Percentiles rank a stretch among this genome's conserved stretches.
These are phyloP conservation scores for Zymoseptoria crescenta DNA, from an alignment of 2,329 filamentous ascomycete species.

Conservation along the genomic window DNA sequence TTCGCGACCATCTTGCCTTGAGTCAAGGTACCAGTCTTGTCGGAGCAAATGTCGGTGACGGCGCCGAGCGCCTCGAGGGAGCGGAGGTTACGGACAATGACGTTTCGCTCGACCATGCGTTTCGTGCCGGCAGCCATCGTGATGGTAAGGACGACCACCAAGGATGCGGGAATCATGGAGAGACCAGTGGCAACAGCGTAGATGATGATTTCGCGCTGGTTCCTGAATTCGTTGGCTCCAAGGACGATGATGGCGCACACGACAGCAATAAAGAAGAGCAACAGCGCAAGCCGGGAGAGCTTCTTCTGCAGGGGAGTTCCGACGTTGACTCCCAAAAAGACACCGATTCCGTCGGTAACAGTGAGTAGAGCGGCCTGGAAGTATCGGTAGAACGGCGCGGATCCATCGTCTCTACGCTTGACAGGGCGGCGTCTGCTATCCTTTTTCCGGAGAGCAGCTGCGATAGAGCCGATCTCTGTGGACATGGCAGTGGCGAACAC, in stretches of 20 bases:
- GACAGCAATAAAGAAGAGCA: conserved; percentile 68
- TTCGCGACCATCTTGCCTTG: conserved; percentile 54
- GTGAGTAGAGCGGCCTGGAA: conserved; percentile 46
- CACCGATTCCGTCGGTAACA: conserved; percentile 49
- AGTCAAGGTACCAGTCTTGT: conserved; percentile 42
- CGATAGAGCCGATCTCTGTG: conserved; percentile 68
- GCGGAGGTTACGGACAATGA: conserved; percentile 57
- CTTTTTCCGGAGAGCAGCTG: conserved; percentile 57
- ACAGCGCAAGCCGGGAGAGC: conserved; percentile 73
- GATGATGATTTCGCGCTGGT: conserved; percentile 53
- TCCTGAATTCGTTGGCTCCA: conserved; percentile 49
- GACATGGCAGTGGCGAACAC: conserved; percentile 62
- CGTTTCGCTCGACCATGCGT: conserved; percentile 55
- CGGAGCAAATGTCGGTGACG: conserved; percentile 12
- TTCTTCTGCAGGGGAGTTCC: conserved; percentile 80
- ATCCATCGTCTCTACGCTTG: conserved; percentile 32
- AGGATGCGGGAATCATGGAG: conserved; percentile 52
- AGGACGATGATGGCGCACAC: conserved; percentile 62
- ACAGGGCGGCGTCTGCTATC: conserved; percentile 36
- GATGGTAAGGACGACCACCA: conserved; percentile 31
- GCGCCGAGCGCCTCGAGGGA: conserved; percentile 55
- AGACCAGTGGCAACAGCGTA: conserved; percentile 54
- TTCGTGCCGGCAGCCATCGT: conserved; percentile 46
- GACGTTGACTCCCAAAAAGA: conserved; percentile 59
- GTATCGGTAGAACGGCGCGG: conserved; percentile 26